Base-by-base conservation (phyloP, 2,329 filamentous ascomycete genomes). In the Nothophaeocryptopus gaeumannii region DNA sequence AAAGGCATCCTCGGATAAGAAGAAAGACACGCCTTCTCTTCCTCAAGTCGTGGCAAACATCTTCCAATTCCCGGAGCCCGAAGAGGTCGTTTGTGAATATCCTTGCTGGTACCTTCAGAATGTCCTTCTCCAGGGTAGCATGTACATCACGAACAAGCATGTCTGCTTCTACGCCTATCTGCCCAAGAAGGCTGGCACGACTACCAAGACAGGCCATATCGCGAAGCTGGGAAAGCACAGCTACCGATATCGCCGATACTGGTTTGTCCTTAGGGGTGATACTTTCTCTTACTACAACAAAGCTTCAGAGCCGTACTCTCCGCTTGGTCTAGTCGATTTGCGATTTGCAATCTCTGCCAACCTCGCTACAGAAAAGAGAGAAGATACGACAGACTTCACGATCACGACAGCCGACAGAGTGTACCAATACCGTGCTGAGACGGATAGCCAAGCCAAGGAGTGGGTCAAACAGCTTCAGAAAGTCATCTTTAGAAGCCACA, bases 161-260 rank as follows among this genome's bases (percentile, higher is more conserved):
- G 87, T 97, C 54, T 96, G 91, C 72, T 99, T 97, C 69, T 97
- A 96, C 67, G 90, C 93, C 34, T 96, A 96, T 67, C 79, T 97
- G n/a, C 90, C 90, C 5, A 95, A 91, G 75, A 96, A 93, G 77
- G 83, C 86, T 44, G 82, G 88, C 59, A 78, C 84, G 47, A 80
- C 87, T 13, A 81, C 85, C 58, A 97, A 96, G 70, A 92, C 90
- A 1, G 92, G 93, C 1, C 89, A 92, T 64, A 76, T 99, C 2
- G 84, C 83, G 48, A 97, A 97, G 71, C 88, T 87, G 51, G 92
- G 93, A 51, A 88, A 87, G 63, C 85, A 89, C 39, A 96, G 92
- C 65, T 88, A 88, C 39, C 87, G 85, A 58, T 97, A 90, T 71
- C 87, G 85, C 63, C 83, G 91, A 35, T 96, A 92, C 69, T 97